These are phyloP conservation scores for Dactylis glomerata DNA, from an alignment of 176 grass and related monocot species.

Conservation along the genomic window DNA sequence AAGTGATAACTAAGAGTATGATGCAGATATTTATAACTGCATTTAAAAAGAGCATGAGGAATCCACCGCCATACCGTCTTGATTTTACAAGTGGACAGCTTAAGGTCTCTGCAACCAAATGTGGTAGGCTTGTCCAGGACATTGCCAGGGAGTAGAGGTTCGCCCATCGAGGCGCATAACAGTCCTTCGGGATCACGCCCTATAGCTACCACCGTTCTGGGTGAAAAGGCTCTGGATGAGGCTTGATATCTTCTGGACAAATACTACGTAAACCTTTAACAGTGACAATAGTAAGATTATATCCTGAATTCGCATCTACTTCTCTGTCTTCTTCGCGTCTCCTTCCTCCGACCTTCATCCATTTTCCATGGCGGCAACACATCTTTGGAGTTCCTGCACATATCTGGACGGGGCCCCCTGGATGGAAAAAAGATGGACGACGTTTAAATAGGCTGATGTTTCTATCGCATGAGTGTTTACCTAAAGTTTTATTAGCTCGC, in stretches of 20 bases:
- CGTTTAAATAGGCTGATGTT: too few species aligned
- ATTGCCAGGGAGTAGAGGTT: background rate
- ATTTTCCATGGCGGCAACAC: too few species aligned
- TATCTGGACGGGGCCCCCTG: too few species aligned
- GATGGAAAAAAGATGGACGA: too few species aligned
- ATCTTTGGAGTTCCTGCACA: too few species aligned
- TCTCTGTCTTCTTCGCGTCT: too few species aligned
- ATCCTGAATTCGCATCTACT: too few species aligned
- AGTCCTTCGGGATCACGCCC: background rate
- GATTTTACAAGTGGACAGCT: conserved; percentile 1
- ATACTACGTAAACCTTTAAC: background rate
- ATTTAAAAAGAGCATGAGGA: background rate
- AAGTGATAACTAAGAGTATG: background rate
- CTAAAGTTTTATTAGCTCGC: too few species aligned
- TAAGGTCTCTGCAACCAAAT: background rate
- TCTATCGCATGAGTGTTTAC: too few species aligned
- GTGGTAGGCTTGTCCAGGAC: background rate
- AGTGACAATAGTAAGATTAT: too few species aligned
- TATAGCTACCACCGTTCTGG: background rate
- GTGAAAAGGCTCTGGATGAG: background rate
- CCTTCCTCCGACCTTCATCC: too few species aligned
- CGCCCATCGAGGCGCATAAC: background rate
- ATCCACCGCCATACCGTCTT: background rate
- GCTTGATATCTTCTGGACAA: background rate
- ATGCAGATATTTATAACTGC: background rate